phyloP scores from a whole-genome alignment of 768 basidiomycete species.

The Hirschioporus abietinus region DNA sequence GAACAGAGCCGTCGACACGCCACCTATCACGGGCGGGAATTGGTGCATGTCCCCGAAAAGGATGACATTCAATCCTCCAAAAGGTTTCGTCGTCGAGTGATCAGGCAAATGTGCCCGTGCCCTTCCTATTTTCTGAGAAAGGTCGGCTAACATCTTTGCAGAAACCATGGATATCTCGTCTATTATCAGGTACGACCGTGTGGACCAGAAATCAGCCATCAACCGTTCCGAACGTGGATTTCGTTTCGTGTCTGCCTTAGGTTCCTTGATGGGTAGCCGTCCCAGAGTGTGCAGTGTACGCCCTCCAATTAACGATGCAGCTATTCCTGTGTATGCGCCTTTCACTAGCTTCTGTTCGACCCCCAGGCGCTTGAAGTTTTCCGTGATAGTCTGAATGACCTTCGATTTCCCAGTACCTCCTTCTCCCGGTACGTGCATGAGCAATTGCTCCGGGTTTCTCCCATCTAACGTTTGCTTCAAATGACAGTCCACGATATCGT shows the following conservation, averaged over 20 bases:
- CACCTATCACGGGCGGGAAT: constrained; percentile 34
- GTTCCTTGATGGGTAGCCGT: constrained; percentile 3
- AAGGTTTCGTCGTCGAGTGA: constrained; percentile 6
- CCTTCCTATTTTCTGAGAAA: not conserved
- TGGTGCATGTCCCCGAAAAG: constrained; percentile 40
- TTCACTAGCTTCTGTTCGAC: constrained; percentile 23
- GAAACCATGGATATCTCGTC: constrained; percentile 12
- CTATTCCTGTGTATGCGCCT: constrained; percentile 34
- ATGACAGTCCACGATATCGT: constrained; percentile 28
- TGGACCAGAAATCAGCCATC: constrained; percentile 9
- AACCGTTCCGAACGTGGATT: constrained; percentile 5
- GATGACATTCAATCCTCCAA: constrained; percentile 31
- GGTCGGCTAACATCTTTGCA: constrained; percentile 6
- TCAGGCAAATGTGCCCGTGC: constrained; percentile 10
- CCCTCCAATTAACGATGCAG: constrained; percentile 34
- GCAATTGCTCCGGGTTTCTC: constrained; percentile 22
- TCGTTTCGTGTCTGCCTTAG: constrained; percentile 2
- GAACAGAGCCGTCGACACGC: not conserved
- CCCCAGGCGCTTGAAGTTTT: constrained; percentile 24
- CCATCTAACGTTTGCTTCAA: constrained; percentile 13
- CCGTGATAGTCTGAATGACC: constrained; percentile 32
- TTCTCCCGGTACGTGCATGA: constrained; percentile 35
- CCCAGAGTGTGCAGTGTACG: constrained; percentile 25
- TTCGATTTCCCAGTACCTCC: constrained; percentile 42
- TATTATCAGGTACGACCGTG: constrained; percentile 10